These are phyloP conservation scores for Apiospora koreana DNA, from an alignment of 2,329 filamentous ascomycete genomes.

Conservation along the genomic window DNA sequence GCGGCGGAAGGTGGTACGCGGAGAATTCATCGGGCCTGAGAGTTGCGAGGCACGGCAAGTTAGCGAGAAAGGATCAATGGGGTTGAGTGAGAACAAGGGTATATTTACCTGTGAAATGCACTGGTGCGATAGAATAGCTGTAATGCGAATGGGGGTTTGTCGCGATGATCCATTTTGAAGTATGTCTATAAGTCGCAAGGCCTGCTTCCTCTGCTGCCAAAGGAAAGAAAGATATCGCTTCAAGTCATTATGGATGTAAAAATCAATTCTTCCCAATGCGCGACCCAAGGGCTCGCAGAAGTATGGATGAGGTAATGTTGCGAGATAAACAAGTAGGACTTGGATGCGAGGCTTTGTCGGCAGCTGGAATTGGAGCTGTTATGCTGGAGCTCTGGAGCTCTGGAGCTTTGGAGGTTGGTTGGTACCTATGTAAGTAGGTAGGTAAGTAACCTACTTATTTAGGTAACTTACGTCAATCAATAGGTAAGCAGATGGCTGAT, in stretches of 20 bases:
- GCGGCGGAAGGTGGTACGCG: constrained; percentile 58
- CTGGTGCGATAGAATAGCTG: constrained; percentile 81
- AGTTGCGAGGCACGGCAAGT: neutral
- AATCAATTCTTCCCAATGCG: neutral
- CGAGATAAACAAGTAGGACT: neutral
- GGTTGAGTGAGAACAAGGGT: neutral
- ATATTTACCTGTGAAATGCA: constrained; percentile 63
- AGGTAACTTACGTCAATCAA: no score
- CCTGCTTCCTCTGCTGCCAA: constrained; percentile 6
- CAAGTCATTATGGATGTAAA: constrained; percentile 2
- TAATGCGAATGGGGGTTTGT: constrained; percentile 78
- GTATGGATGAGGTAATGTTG: neutral
- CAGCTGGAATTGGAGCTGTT: neutral
- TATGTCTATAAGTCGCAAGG: neutral
- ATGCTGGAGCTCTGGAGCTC: neutral
- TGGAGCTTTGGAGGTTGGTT: neutral
- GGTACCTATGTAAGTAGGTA: no score
- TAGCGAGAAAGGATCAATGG: neutral
- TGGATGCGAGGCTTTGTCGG: neutral
- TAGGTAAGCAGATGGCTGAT: neutral
- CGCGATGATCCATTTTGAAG: constrained; percentile 61
- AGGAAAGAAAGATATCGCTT: neutral
- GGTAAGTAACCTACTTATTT: no score
- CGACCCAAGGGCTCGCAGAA: neutral
- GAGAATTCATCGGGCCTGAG: constrained; percentile 70